Conservation (phyloP, 1,139 yeast species). For the Yamadazyma mexicana region DNA sequence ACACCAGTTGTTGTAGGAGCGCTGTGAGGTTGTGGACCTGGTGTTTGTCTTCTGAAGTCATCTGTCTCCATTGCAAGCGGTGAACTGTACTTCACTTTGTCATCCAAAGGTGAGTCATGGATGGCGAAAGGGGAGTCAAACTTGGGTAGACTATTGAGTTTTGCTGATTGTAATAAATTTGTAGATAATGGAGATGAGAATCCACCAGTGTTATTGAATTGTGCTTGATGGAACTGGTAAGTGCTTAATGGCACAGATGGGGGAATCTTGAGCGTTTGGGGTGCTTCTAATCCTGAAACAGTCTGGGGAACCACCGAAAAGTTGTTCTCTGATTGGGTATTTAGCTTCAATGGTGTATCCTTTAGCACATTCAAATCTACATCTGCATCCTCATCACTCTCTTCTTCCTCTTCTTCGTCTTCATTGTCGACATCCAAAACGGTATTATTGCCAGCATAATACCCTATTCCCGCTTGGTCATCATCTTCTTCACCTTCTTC, state of each 20-base stretch:
- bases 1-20: too few species aligned
- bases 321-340: slow-evolving; percentile 22
- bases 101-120: slow-evolving; percentile 21
- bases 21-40: slow-evolving; percentile 3
- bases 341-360: slow-evolving; percentile 29
- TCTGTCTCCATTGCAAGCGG: slow-evolving; percentile 15
- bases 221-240: slow-evolving; percentile 1
- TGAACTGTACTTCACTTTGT: slow-evolving; percentile 15
- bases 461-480: background rate
- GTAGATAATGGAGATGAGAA: slow-evolving; percentile 26
- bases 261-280: slow-evolving; percentile 4
- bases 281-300: slow-evolving; percentile 5
- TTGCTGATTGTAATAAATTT: slow-evolving; percentile 11
- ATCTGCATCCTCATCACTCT: slow-evolving; percentile 41
- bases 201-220: slow-evolving; percentile 20
- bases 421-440: slow-evolving; percentile 11
- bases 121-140: slow-evolving; percentile 32
- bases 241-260: slow-evolving; percentile 7
- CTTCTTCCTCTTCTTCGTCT: slow-evolving; percentile 16
- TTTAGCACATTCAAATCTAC: slow-evolving; percentile 23
- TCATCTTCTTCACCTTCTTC: slow-evolving; percentile 1
- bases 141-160: slow-evolving; percentile 15
- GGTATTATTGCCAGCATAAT: background rate
- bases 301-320: slow-evolving; percentile 7
- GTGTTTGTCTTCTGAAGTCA: slow-evolving; percentile 13